phyloP scores from a whole-genome alignment of 805 yeast species.

The Barnettozyma pratensis region DNA sequence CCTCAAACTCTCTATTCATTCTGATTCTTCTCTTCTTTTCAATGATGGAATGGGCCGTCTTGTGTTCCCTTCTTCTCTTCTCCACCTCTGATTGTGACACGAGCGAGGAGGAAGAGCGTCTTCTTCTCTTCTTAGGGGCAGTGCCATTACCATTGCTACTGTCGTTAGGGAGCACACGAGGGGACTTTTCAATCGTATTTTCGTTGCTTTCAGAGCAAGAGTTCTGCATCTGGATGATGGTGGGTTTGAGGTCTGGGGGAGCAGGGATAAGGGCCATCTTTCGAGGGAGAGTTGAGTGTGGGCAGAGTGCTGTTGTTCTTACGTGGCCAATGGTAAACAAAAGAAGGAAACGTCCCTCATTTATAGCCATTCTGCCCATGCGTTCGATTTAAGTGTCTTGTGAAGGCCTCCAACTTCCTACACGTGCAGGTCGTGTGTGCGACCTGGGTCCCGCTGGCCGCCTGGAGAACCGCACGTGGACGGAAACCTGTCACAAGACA shows the following conservation, averaged over 20 bases:
- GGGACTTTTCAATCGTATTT: conserved; percentile 2
- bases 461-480: no score
- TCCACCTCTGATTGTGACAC: conserved; percentile 29
- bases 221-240: conserved; percentile 38
- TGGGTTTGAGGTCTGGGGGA: conserved; percentile 43
- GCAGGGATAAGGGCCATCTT: conserved; percentile 29
- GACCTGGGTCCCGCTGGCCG: no score
- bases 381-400: no score
- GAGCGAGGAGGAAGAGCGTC: conserved; percentile 21
- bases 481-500: no score
- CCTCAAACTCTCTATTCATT: conserved; percentile 80
- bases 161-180: conserved; percentile 3
- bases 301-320: no score
- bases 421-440: no score
- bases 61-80: conserved; percentile 41
- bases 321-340: no score
- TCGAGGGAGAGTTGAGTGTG: not conserved
- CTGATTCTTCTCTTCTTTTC: conserved; percentile 75
- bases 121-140: conserved; percentile 20
- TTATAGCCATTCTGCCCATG: no score
- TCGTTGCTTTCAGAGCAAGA: not conserved
- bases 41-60: conserved; percentile 66
- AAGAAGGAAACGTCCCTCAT: no score
- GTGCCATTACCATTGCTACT: not conserved
- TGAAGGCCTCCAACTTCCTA: no score